These are phyloP conservation scores for Meira miltonrushii DNA, from an alignment of 1,284 basidiomycete species.

Conservation along the genomic window DNA sequence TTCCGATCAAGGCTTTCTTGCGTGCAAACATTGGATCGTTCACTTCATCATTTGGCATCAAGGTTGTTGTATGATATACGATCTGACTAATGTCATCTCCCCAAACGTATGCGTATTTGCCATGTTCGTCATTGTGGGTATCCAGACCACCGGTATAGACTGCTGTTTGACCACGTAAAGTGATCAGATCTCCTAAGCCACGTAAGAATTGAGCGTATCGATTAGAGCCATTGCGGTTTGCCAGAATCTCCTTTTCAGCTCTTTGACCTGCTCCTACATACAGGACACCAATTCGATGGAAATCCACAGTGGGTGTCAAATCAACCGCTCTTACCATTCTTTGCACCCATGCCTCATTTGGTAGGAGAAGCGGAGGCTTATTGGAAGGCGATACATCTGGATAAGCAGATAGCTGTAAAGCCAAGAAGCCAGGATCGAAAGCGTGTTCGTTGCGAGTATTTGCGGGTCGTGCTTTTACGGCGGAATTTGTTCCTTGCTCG, in stretches of 20 bases:
- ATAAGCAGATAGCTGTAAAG: conserved; percentile 69
- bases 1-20: conserved; percentile 52
- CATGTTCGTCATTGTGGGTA: conserved; percentile 72
- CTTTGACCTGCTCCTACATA: conserved; percentile 91
- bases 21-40: conserved; percentile 31
- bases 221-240: conserved; percentile 86
- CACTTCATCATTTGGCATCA: conserved; percentile 70
- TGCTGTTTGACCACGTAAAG: conserved; percentile 71
- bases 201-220: conserved; percentile 89
- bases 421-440: conserved; percentile 81
- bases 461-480: background rate
- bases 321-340: conserved; percentile 72
- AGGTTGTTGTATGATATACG: conserved; percentile 89
- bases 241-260: conserved; percentile 77
- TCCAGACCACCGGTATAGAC: conserved; percentile 92
- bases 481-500: background rate
- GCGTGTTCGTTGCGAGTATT: conserved; percentile 23
- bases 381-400: conserved; percentile 49
- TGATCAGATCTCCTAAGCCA: conserved; percentile 79
- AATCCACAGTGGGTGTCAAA: conserved; percentile 88
- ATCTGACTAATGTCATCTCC: conserved; percentile 96
- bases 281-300: conserved; percentile 91
- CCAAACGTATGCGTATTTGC: conserved; percentile 72
- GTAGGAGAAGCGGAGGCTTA: conserved; percentile 54
- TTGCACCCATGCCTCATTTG: conserved; percentile 58